Percentiles rank a stretch among this genome's conserved stretches.
Evolutionary conservation across 2,329 filamentous ascomycete species (phyloP).

Genomic region (Cytospora schulzeri): DNA sequence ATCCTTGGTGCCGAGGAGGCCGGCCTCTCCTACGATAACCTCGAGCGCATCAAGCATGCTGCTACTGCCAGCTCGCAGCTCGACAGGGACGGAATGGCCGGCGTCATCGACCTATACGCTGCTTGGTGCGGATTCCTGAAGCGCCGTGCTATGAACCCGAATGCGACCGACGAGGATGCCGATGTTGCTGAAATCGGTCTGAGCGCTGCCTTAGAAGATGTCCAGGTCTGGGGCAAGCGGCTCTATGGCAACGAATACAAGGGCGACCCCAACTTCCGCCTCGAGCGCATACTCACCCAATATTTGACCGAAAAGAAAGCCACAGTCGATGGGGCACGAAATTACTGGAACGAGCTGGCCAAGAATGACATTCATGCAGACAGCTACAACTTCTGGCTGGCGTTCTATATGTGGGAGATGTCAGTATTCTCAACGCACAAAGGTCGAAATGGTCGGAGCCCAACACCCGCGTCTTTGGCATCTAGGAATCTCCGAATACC

Average conservation of each 20-base stretch:
- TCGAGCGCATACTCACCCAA: conserved; percentile 90
- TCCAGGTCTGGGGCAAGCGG: conserved; percentile 74
- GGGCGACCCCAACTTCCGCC: conserved; percentile 84
- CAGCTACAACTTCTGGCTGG: conserved; percentile 91
- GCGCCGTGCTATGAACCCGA: conserved; percentile 75
- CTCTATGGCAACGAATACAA: conserved; percentile 75
- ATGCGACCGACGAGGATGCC: conserved; percentile 76
- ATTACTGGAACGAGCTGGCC: conserved; percentile 73
- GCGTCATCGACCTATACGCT: conserved; percentile 86
- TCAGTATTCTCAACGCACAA: conserved; percentile 54
- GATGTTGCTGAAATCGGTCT: conserved; percentile 92
- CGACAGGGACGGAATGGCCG: conserved; percentile 82
- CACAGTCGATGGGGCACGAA: conserved; percentile 74
- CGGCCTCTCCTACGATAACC: conserved; percentile 72
- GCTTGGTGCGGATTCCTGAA: conserved; percentile 95
- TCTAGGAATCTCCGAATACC: conserved; percentile 58
- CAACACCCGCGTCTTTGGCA: conserved; percentile 45
- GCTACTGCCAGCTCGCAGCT: conserved; percentile 85
- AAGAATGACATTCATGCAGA: conserved; percentile 66
- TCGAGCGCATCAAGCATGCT: conserved; percentile 88
- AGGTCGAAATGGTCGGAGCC: conserved; percentile 52
- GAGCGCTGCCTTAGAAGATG: conserved; percentile 80
- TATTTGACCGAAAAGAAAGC: conserved; percentile 85
- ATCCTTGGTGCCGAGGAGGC: conserved; percentile 83
- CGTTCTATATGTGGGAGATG: conserved; percentile 92